Evolutionary conservation across 2,329 filamentous ascomycete genomes (phyloP).

Genomic region (Didymosphaeria variabile): DNA sequence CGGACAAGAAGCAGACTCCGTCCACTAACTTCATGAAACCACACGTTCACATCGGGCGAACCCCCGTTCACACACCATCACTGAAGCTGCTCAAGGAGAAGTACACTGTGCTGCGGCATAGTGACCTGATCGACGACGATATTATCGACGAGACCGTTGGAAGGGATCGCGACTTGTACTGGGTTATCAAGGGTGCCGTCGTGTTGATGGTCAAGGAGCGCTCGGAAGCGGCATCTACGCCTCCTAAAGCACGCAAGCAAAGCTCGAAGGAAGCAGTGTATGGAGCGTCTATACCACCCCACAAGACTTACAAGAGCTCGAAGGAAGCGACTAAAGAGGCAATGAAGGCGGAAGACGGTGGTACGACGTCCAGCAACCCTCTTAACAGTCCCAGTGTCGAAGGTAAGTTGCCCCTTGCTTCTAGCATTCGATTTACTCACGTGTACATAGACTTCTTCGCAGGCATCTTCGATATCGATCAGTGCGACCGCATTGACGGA

Average conservation of each 20-base stretch:
- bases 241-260: not conserved
- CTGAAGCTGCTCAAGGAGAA: not conserved
- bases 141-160: not conserved
- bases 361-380: not conserved
- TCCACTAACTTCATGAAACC: not conserved
- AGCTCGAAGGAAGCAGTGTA: not conserved
- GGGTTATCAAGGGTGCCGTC: not conserved
- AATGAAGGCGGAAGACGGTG: not conserved
- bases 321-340: not conserved
- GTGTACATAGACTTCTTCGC: not conserved
- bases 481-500: not conserved
- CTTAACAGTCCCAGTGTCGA: constrained; percentile 1
- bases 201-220: not conserved
- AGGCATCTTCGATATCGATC: not conserved
- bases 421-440: not conserved
- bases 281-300: not conserved
- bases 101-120: not conserved
- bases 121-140: not conserved
- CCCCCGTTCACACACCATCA: not conserved
- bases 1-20: not conserved
- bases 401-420: not conserved
- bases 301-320: not conserved
- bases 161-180: not conserved
- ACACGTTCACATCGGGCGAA: not conserved
- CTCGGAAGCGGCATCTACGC: not conserved